Conservation (phyloP, 768 basidiomycete genomes). For the Lactifluus piperatus region DNA sequence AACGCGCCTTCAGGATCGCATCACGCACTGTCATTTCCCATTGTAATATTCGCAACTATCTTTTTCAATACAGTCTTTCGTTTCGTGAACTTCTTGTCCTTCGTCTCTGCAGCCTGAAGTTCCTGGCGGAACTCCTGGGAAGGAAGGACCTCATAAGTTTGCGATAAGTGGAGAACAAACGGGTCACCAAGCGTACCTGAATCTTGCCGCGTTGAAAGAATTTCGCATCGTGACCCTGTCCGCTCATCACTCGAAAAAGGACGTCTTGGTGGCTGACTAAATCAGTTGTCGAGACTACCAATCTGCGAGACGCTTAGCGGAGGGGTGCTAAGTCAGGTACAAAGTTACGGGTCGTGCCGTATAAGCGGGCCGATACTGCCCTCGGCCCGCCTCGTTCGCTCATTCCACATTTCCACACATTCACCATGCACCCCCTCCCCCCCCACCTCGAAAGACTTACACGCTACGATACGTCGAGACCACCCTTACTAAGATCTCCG, state of each 20-base stretch:
- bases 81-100: constrained; percentile 94
- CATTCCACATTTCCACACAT: no score
- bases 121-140: constrained; percentile 87
- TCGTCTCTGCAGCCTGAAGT: constrained; percentile 82
- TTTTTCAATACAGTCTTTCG: constrained; percentile 94
- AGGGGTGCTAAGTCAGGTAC: no score
- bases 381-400: no score
- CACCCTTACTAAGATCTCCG: no score
- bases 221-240: constrained; percentile 75
- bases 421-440: no score
- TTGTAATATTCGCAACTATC: constrained; percentile 98
- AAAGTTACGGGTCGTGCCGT: no score
- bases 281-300: not conserved
- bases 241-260: constrained; percentile 30
- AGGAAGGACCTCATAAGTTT: constrained; percentile 14
- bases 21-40: constrained; percentile 96
- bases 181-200: constrained; percentile 44
- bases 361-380: no score
- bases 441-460: no score
- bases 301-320: no score
- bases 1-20: constrained; percentile 1
- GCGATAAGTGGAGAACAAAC: not conserved
- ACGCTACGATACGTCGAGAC: no score
- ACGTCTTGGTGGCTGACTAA: not conserved
- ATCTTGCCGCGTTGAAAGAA: constrained; percentile 91